Percentiles rank a stretch among this genome's conserved stretches.
Conservation (phyloP, 2,329 filamentous ascomycete species). For the Penicillium sp. region DNA sequence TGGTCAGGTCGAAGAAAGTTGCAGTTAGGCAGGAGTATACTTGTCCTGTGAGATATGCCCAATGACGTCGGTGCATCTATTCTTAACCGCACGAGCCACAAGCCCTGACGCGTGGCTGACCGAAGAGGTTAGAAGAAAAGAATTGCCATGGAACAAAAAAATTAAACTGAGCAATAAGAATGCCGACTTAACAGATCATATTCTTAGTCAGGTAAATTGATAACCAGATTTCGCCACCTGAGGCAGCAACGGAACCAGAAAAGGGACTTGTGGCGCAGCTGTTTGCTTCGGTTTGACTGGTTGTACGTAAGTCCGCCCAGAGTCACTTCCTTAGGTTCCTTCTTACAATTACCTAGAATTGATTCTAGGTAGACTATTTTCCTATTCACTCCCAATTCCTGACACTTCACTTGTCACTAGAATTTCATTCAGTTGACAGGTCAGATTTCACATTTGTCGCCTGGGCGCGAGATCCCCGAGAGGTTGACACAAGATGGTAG, state of each 20-base stretch:
- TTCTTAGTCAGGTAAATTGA: neutral
- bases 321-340: neutral
- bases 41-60: slow-evolving; percentile 10
- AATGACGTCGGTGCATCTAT: slow-evolving; percentile 28
- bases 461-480: slow-evolving; percentile 29
- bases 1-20: neutral
- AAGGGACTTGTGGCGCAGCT: slow-evolving; percentile 22
- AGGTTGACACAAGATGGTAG: slow-evolving; percentile 36
- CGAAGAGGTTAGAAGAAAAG: neutral
- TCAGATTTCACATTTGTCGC: slow-evolving; percentile 27
- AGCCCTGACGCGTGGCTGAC: slow-evolving; percentile 9
- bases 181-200: neutral
- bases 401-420: neutral
- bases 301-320: slow-evolving; percentile 22
- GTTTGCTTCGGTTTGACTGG: slow-evolving; percentile 23
- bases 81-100: slow-evolving; percentile 22
- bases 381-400: slow-evolving; percentile 7
- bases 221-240: slow-evolving; percentile 15
- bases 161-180: neutral
- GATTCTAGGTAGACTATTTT: slow-evolving; percentile 1
- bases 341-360: slow-evolving; percentile 8
- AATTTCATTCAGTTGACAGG: slow-evolving; percentile 18
- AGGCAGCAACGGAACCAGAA: slow-evolving; percentile 13
- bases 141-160: neutral
- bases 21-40: slow-evolving; percentile 4